Conservation (phyloP, 2,329 filamentous ascomycete species). For the Diaporthe ilicicola region DNA sequence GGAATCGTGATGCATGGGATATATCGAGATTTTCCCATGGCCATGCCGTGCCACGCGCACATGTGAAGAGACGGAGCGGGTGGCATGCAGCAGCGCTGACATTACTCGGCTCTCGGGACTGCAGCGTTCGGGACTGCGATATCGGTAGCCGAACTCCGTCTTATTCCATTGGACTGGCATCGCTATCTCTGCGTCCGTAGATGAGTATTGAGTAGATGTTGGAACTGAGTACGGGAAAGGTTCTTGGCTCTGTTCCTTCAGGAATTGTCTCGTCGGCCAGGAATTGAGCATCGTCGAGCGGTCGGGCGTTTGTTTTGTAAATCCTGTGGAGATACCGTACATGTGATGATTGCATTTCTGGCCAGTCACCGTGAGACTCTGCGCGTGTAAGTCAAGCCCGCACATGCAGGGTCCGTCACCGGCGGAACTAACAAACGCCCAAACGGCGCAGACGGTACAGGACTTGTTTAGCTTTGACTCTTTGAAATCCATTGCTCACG, state of each 20-base stretch:
- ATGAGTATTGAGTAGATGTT: background rate
- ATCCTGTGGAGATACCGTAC: background rate
- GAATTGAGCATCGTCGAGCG: background rate
- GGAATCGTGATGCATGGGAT: background rate
- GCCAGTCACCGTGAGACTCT: background rate
- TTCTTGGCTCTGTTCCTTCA: constrained; percentile 4
- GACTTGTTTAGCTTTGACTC: background rate
- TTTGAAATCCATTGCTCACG: constrained; percentile 18
- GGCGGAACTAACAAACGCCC: constrained; percentile 13
- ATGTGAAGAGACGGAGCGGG: constrained; percentile 5
- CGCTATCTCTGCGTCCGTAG: background rate
- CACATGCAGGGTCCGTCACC: constrained; percentile 10
- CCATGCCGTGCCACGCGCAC: background rate
- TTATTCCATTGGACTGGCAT: background rate
- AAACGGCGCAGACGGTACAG: background rate
- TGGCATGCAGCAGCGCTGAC: background rate
- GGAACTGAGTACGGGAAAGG: background rate
- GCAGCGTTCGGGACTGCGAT: constrained; percentile 10
- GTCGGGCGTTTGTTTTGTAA: constrained; percentile 18
- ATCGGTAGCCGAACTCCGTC: background rate
- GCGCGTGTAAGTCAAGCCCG: constrained; percentile 7
- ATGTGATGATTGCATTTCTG: background rate
- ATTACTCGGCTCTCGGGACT: background rate
- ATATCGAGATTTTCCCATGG: constrained; percentile 2
- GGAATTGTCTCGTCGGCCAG: background rate